Conservation (phyloP, 352 stramenopile genomes). For the Thraustochytrium sp. region DNA sequence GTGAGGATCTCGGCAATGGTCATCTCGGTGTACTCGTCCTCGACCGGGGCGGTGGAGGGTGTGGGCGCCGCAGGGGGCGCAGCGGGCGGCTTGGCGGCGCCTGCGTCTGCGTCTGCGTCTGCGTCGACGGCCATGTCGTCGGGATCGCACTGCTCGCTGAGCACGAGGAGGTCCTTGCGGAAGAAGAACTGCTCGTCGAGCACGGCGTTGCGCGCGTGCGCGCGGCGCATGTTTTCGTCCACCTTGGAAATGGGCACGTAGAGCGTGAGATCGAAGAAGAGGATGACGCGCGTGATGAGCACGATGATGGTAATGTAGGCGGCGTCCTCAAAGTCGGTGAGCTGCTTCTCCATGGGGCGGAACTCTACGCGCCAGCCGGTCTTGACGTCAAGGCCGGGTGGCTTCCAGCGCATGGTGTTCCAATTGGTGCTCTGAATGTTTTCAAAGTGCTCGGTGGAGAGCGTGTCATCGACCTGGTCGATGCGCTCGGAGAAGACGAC, state of each 20-base stretch:
- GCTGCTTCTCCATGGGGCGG: constrained; percentile 98
- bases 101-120: neutral
- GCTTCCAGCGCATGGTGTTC: constrained; percentile 99
- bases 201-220: constrained; percentile 87
- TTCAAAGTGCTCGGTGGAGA: constrained; percentile 67
- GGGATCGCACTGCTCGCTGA: constrained; percentile 36
- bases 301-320: constrained; percentile 98
- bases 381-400: constrained; percentile 72
- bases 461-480: constrained; percentile 71
- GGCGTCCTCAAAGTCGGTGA: constrained; percentile 99
- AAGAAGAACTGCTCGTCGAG: constrained; percentile 96
- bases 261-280: constrained; percentile 98
- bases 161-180: constrained; percentile 57
- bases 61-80: too few relatives aligned
- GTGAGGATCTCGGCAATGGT: constrained; percentile 80
- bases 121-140: neutral
- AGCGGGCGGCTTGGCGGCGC: too few relatives aligned
- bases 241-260: constrained; percentile 97
- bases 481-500: constrained; percentile 86
- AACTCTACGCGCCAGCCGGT: constrained; percentile 83
- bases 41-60: neutral
- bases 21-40: constrained; percentile 56
- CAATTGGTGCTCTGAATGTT: constrained; percentile 99
- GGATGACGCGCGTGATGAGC: constrained; percentile 92
- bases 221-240: constrained; percentile 98